Conservation (phyloP, 2,329 filamentous ascomycete genomes). For the Phoma sp. region DNA sequence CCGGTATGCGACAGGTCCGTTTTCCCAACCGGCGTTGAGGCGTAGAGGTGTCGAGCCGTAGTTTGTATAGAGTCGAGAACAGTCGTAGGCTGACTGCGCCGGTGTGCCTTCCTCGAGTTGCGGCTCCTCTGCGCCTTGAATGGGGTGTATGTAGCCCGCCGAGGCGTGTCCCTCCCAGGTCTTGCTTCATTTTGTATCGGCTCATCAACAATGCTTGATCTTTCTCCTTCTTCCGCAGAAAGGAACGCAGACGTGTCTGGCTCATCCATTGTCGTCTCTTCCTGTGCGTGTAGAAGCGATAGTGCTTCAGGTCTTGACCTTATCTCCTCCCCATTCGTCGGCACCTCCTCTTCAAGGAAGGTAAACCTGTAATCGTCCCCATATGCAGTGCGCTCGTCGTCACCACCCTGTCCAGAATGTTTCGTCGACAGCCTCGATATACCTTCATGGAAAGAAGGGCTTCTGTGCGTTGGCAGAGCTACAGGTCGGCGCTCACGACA, state of each 20-base stretch:
- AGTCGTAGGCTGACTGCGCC: constrained; percentile 28
- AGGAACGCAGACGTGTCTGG: background rate
- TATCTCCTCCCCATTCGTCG: background rate
- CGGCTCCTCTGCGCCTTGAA: constrained; percentile 25
- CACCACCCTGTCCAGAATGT: background rate
- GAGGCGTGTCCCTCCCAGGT: background rate
- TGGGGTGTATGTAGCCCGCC: background rate
- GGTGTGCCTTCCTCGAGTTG: constrained; percentile 24
- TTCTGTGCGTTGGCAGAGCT: background rate
- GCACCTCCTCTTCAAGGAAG: background rate
- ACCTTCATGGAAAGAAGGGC: background rate
- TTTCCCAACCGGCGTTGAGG: constrained; percentile 11
- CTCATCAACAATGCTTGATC: background rate
- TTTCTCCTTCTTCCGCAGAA: background rate
- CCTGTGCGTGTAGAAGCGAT: background rate
- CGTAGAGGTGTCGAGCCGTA: constrained; percentile 29
- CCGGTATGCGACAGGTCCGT: constrained; percentile 25
- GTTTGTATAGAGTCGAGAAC: constrained; percentile 31
- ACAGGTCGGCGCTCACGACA: background rate
- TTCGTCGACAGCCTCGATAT: background rate
- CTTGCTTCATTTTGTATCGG: too few species aligned
- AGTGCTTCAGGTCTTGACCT: background rate
- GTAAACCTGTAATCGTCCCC: background rate
- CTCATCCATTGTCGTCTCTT: background rate
- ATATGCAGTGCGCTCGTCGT: background rate